A percentile compares a stretch with the other conserved stretches of the same genome.
Conservation (phyloP, 352 stramenopile genomes). For the Salisapilia sapeloensis region DNA sequence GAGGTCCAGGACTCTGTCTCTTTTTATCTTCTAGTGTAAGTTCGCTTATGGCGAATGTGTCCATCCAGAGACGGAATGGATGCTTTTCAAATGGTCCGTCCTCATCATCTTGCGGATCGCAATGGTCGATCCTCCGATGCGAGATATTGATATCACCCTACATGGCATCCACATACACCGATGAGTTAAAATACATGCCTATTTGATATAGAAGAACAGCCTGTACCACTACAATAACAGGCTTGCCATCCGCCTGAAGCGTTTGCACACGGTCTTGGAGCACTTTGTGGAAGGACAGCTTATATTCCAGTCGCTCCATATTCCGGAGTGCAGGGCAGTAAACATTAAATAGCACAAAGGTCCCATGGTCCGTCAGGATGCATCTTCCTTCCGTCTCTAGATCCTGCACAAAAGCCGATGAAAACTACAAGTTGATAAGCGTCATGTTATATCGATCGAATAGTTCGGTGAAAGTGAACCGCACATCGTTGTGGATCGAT, state of each 20-base stretch:
- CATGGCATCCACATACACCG: not conserved
- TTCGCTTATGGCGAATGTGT: conserved; percentile 13
- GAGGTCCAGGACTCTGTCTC: not conserved
- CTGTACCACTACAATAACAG: conserved; percentile 47
- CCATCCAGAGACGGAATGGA: conserved; percentile 54
- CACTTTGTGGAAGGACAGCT: conserved; percentile 63
- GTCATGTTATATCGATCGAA: not conserved
- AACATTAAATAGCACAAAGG: conserved; percentile 82
- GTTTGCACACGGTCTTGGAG: conserved; percentile 42
- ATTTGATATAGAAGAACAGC: not conserved
- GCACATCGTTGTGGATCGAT: conserved; percentile 23
- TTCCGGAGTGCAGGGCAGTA: conserved; percentile 72
- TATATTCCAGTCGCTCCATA: conserved; percentile 66
- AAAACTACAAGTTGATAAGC: conserved; percentile 12
- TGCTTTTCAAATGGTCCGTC: conserved; percentile 32
- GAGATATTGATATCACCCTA: conserved; percentile 77
- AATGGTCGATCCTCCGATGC: conserved; percentile 67
- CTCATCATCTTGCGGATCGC: conserved; percentile 17
- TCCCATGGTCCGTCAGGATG: conserved; percentile 73
- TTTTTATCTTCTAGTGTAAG: conserved; percentile 3
- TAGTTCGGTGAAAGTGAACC: not conserved
- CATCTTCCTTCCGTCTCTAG: conserved; percentile 69
- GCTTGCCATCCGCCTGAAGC: conserved; percentile 25
- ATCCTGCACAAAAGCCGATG: conserved; percentile 27
- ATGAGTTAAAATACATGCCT: conserved; percentile 1